phyloP scores from a whole-genome alignment of 345 rosid species.

The Microthlaspi erraticum region DNA sequence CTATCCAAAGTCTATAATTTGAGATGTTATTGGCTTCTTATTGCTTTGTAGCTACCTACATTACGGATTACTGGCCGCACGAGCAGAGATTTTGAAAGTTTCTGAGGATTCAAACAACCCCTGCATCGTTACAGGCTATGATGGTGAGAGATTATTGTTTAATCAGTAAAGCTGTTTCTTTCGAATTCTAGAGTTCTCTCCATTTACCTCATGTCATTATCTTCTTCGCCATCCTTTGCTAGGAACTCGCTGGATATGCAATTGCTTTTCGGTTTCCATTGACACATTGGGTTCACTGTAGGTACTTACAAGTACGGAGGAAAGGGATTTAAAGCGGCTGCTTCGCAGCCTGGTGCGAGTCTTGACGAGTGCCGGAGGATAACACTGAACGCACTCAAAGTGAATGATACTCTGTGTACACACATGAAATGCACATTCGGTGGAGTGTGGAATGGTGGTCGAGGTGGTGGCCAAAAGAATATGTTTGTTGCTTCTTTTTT shows the following conservation, averaged over 20 bases:
- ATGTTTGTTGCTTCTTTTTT: conserved; percentile 94
- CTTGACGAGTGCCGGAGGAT: conserved; percentile 73
- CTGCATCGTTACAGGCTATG: conserved; percentile 77
- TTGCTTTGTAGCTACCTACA: conserved; percentile 75
- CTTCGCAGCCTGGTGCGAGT: conserved; percentile 70
- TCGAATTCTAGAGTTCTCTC: conserved; percentile 5
- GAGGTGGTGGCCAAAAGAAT: conserved; percentile 97
- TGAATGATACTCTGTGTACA: conserved; percentile 77
- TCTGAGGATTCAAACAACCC: conserved; percentile 75
- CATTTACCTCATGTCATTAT: conserved; percentile 2
- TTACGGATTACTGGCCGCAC: conserved; percentile 95
- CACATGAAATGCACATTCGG: conserved; percentile 95
- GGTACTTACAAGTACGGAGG: conserved; percentile 88
- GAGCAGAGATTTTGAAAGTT: conserved; percentile 83
- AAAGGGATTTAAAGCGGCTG: conserved; percentile 55
- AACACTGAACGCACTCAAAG: conserved; percentile 77
- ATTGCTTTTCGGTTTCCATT: neutral
- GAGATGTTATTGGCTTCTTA: conserved; percentile 27
- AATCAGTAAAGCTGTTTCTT: neutral
- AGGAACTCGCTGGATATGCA: conserved; percentile 5
- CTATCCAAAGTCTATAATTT: neutral
- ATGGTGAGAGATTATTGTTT: conserved; percentile 56
- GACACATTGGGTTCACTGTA: conserved; percentile 31
- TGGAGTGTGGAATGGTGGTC: conserved; percentile 98
- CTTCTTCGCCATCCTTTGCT: neutral